phyloP scores from a whole-genome alignment of 257 asterid genomes.

The Solanum pimpinellifolium region DNA sequence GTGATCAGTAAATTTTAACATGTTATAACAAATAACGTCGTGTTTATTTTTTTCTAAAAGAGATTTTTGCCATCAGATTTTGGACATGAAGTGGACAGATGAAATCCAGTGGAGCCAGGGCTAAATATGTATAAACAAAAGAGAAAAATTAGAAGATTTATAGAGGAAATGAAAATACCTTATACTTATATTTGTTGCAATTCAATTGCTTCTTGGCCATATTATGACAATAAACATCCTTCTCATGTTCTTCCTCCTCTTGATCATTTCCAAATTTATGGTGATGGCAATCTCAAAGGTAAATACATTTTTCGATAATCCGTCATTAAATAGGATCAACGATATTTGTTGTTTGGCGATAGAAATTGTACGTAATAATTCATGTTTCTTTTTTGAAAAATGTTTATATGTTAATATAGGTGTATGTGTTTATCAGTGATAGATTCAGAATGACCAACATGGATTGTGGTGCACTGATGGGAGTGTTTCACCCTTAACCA shows the following conservation, averaged over 20 bases:
- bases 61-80: constrained; percentile 31
- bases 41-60: neutral
- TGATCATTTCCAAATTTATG: constrained; percentile 24
- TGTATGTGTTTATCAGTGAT: neutral
- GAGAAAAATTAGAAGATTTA: constrained; percentile 13
- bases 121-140: constrained; percentile 21
- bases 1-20: neutral
- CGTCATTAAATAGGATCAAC: neutral
- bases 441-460: too few relatives aligned
- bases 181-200: constrained; percentile 25
- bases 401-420: neutral
- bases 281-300: constrained; percentile 29
- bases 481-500: too few relatives aligned
- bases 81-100: constrained; percentile 29
- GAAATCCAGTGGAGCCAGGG: constrained; percentile 28
- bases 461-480: too few relatives aligned
- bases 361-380: neutral
- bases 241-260: constrained; percentile 20
- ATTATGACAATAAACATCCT: constrained; percentile 23
- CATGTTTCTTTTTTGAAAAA: neutral
- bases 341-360: neutral
- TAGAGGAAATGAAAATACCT: constrained; percentile 13
- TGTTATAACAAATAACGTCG: neutral
- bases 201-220: constrained; percentile 31
- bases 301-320: neutral